These are phyloP conservation scores for Papiliotrema flavescens DNA, from an alignment of 1,284 basidiomycete species.

Conservation along the genomic window DNA sequence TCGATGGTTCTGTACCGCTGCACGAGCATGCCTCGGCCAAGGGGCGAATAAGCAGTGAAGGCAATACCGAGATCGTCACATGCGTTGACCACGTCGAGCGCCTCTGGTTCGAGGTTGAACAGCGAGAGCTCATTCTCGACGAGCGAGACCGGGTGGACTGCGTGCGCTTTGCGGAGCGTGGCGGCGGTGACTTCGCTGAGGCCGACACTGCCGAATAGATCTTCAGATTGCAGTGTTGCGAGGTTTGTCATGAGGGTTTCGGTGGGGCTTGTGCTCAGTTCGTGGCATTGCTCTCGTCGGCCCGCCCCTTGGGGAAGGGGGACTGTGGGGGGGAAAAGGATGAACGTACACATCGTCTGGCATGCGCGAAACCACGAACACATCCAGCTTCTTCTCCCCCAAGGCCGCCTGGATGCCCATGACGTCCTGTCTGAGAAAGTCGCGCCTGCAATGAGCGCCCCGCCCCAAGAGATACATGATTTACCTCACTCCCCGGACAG, in stretches of 20 bases:
- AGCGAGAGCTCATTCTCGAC: conserved; percentile 56
- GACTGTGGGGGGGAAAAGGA: too few relatives aligned
- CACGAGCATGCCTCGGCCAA: conserved; percentile 47
- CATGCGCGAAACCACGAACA: conserved; percentile 33
- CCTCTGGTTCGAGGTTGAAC: conserved; percentile 52
- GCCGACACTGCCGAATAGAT: conserved; percentile 6
- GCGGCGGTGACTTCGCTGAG: conserved; percentile 5
- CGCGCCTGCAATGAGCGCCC: conserved; percentile 29
- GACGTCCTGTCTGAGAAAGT: conserved; percentile 49
- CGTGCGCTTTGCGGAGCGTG: conserved; percentile 5
- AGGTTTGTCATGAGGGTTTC: conserved; percentile 9
- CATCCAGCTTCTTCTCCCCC: conserved; percentile 51
- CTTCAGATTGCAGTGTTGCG: conserved; percentile 6
- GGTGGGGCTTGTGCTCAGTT: neutral
- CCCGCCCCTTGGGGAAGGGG: neutral
- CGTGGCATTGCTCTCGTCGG: neutral
- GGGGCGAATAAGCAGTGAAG: conserved; percentile 48
- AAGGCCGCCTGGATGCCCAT: conserved; percentile 45
- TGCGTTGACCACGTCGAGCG: conserved; percentile 37
- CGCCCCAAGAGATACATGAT: neutral
- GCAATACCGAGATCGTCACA: conserved; percentile 46
- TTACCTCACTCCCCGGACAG: conserved; percentile 3
- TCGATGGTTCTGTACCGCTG: conserved; percentile 36
- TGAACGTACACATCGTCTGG: conserved; percentile 7
- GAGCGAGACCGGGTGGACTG: conserved; percentile 49